Evolutionary conservation across 768 basidiomycete genomes (phyloP), one percentile per base, ranked within the genome.

Genomic region (Agaricus subrufescens): DNA sequence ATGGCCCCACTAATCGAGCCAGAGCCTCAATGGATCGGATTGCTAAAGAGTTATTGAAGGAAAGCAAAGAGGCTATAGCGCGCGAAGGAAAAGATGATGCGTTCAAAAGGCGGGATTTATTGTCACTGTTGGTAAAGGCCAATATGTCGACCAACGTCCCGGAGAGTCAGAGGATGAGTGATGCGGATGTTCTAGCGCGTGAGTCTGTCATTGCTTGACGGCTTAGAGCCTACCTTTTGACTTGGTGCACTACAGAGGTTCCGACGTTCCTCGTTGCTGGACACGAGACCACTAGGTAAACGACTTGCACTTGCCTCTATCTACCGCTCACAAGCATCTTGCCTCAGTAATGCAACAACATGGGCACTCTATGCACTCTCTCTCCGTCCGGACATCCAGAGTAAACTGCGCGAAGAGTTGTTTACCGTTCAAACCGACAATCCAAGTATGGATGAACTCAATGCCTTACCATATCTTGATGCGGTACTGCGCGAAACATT

Each of bases 381-480:
- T 0, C 72, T 79, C 57, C 60, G 79, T 44, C 74, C 74, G 0
- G 70, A 75, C 1, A 68, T 79, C 3, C 86, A 89, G 58, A 69
- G 61, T 9, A 80, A 80, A 59, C 75, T 91, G 0, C 75, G 86
- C 1, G 73, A 80, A 1, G 88, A 91, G 61, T 71, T 86, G 1
- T 66, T 80, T 7, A 63, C 69, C 0, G 69, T 85, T 11, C 63
- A 73, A 1, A 83, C 80, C 0, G 82, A 86, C 9, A 79, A 69
- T 0, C 87, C 87, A 3, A 75, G 77, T 3, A 88, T 89, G 84
- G 88, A 91, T 31, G 77, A 84, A 30, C 75, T 91, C 1, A 78
- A 81, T 53, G 72, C 77, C 3, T 72, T 93, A 3, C 80, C 85
- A 0, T 89, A 87, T 62, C 81, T 91, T 19, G 89, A 89, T 59